phyloP scores from a whole-genome alignment of 2,329 filamentous ascomycete species.

The Tolypocladium album region DNA sequence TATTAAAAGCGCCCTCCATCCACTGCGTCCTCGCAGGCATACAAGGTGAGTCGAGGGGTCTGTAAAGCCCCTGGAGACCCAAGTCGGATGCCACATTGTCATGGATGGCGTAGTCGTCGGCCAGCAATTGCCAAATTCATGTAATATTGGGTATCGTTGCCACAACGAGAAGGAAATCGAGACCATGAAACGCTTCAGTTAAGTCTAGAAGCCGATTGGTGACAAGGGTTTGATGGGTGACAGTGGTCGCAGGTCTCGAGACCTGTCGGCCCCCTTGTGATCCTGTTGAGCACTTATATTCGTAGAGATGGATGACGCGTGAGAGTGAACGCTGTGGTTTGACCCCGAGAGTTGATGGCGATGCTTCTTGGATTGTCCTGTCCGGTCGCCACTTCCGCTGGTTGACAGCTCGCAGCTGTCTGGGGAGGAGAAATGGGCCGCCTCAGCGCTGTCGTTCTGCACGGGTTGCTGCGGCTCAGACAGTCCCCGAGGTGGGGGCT shows the following conservation, averaged over 20 bases:
- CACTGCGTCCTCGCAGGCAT: background rate
- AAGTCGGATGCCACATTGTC: background rate
- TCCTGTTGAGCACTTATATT: slow-evolving; percentile 35
- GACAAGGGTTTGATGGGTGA: slow-evolving; percentile 59
- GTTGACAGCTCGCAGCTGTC: slow-evolving; percentile 49
- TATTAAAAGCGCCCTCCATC: background rate
- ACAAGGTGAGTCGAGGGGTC: background rate
- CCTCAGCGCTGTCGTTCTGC: slow-evolving; percentile 8
- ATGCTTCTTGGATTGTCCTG: slow-evolving; percentile 30
- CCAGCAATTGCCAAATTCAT: slow-evolving; percentile 2
- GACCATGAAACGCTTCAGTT: background rate
- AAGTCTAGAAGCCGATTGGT: slow-evolving; percentile 43
- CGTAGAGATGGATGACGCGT: slow-evolving; percentile 31
- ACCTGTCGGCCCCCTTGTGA: slow-evolving; percentile 14
- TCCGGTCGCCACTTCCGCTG: slow-evolving; percentile 12
- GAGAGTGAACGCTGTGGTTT: slow-evolving; percentile 32
- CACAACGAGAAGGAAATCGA: slow-evolving; percentile 2
- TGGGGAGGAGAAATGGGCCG: slow-evolving; percentile 41
- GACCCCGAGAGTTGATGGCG: slow-evolving; percentile 26
- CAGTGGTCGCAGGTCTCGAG: slow-evolving; percentile 39
- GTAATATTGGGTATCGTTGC: slow-evolving; percentile 4
- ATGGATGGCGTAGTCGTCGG: slow-evolving; percentile 1
- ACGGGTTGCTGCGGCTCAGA: slow-evolving; percentile 20
- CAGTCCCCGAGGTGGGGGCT: slow-evolving; percentile 42
- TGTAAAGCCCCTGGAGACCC: background rate